Conservation (phyloP, 768 basidiomycete species). For the Terana coerulea region DNA sequence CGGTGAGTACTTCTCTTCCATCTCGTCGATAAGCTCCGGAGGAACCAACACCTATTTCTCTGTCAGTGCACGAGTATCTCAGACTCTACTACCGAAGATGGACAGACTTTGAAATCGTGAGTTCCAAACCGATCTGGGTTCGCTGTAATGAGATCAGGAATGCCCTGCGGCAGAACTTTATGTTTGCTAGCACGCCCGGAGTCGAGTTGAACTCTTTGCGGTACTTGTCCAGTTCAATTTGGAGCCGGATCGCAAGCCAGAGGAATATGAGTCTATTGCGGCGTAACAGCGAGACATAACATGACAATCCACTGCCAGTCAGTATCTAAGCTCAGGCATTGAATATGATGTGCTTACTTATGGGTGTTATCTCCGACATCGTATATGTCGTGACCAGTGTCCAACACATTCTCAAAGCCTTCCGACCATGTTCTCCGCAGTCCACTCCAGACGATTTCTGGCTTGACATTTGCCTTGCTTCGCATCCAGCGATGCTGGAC, state of each 20-base stretch:
- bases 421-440: conserved; percentile 28
- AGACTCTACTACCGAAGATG: not conserved
- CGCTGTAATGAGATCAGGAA: conserved; percentile 31
- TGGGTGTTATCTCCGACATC: conserved; percentile 24
- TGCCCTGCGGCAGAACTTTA: conserved; percentile 38
- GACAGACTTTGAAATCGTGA: conserved; percentile 33
- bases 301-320: too few relatives aligned
- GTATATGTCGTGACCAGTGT: conserved; percentile 29
- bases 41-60: conserved; percentile 18
- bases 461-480: conserved; percentile 37
- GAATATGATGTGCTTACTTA: conserved; percentile 12
- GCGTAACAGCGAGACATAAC: not conserved
- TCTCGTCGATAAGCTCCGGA: conserved; percentile 16
- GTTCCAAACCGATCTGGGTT: conserved; percentile 26
- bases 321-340: too few relatives aligned
- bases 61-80: not conserved
- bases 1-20: conserved; percentile 27
- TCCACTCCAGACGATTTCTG: conserved; percentile 40
- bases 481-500: conserved; percentile 23
- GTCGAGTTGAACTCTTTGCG: conserved; percentile 4
- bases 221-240: conserved; percentile 11
- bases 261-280: conserved; percentile 10
- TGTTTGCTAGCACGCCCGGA: conserved; percentile 23
- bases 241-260: conserved; percentile 14
- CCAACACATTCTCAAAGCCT: conserved; percentile 33